Percentiles rank a stretch among this genome's conserved stretches.
Evolutionary conservation across 202 grass and related monocot genomes (phyloP).

Genomic region (Saccharum hybrid): DNA sequence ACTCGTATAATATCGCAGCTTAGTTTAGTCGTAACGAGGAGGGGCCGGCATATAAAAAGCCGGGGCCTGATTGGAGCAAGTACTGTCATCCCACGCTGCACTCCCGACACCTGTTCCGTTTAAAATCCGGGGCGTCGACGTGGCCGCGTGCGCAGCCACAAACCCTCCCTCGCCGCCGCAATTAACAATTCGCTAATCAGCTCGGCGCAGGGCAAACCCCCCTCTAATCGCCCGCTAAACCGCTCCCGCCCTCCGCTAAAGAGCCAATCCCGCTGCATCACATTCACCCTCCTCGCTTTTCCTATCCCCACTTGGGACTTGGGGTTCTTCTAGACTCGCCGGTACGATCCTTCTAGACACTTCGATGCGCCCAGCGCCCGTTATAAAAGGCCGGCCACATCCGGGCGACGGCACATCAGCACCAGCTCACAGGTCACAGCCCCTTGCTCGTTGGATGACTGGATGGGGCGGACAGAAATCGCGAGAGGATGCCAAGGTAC

Average conservation of each 20-base stretch:
- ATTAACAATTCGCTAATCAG: slow-evolving; percentile 42
- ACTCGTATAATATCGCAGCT: neutral
- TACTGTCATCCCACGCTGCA: neutral
- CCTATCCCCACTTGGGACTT: slow-evolving; percentile 20
- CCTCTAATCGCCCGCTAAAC: slow-evolving; percentile 3
- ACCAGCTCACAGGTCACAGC: neutral
- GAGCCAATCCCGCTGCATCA: slow-evolving; percentile 27
- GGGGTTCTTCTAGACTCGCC: slow-evolving; percentile 32
- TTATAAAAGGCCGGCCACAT: slow-evolving; percentile 33
- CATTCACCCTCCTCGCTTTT: neutral
- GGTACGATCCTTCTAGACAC: slow-evolving; percentile 54
- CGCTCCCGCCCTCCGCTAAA: slow-evolving; percentile 11
- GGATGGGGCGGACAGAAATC: neutral
- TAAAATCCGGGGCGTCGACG: slow-evolving; percentile 41
- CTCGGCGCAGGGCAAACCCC: neutral
- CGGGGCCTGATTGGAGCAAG: slow-evolving; percentile 11
- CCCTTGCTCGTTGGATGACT: neutral
- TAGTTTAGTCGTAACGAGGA: neutral
- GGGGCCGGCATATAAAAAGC: slow-evolving; percentile 35
- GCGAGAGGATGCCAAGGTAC: slow-evolving; percentile 41
- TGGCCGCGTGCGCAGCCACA: slow-evolving; percentile 42
- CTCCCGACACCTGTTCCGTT: slow-evolving; percentile 54
- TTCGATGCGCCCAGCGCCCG: slow-evolving; percentile 7
- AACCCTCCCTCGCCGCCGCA: neutral
- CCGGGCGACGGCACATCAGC: neutral